phyloP scores from a whole-genome alignment of 371 early-diverging fungal genomes.

The Parasitella parasitica region DNA sequence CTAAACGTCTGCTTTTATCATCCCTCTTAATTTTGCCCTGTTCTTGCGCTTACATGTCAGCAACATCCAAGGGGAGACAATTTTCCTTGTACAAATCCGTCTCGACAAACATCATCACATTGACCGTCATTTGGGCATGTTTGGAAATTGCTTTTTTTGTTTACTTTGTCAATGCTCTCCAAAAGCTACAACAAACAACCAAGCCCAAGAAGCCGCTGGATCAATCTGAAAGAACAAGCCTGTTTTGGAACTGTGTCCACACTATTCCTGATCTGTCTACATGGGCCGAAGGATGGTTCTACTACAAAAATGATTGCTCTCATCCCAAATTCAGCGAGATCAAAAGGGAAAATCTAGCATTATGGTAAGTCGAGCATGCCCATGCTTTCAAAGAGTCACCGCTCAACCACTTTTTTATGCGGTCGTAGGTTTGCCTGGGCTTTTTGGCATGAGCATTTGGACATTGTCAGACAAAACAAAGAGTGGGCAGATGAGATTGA shows the following conservation, averaged over 20 bases:
- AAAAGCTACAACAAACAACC: slow-evolving; percentile 29
- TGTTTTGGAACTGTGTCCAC: slow-evolving; percentile 48
- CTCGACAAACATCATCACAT: neutral
- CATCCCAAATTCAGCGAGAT: slow-evolving; percentile 47
- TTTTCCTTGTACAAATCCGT: neutral
- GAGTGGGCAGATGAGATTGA: slow-evolving; percentile 46
- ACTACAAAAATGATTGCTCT: slow-evolving; percentile 29
- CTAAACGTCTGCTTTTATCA: neutral
- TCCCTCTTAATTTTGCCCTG: neutral
- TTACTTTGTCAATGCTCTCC: slow-evolving; percentile 30
- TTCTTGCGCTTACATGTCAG: neutral
- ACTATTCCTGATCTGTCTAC: slow-evolving; percentile 33
- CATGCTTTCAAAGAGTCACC: no score
- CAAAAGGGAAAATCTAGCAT: slow-evolving; percentile 45
- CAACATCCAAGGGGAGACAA: neutral
- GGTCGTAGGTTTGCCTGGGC: slow-evolving; percentile 66
- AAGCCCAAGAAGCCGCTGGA: slow-evolving; percentile 16
- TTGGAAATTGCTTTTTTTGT: slow-evolving; percentile 46
- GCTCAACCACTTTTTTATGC: no score
- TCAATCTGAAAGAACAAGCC: slow-evolving; percentile 25
- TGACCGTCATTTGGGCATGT: slow-evolving; percentile 30
- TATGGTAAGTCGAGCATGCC: slow-evolving; percentile 39
- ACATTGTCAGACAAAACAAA: slow-evolving; percentile 30
- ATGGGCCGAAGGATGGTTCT: slow-evolving; percentile 60
- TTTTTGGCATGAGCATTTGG: slow-evolving; percentile 51